Percentiles rank a stretch among this genome's conserved stretches.
Conservation (phyloP, 805 yeast genomes). For the Henningerozyma blattae region DNA sequence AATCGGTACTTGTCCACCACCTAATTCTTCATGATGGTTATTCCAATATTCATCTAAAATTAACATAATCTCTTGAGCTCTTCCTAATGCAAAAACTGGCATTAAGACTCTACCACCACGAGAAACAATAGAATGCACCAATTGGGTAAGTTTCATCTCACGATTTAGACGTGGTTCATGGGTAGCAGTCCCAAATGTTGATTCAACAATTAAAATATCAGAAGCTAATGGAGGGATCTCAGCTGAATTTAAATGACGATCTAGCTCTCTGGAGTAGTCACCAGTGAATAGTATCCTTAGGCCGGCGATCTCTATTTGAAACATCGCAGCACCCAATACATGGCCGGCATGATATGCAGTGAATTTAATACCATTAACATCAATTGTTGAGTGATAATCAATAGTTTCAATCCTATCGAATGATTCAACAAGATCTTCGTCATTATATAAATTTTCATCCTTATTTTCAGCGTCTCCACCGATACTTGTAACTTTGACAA, state of each 20-base stretch:
- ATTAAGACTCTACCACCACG: conserved; percentile 87
- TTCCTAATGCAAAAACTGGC: conserved; percentile 94
- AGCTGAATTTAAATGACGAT: conserved; percentile 88
- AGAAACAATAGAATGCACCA: conserved; percentile 70
- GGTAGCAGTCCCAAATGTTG: conserved; percentile 96
- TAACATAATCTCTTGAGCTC: conserved; percentile 87
- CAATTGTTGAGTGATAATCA: conserved; percentile 91
- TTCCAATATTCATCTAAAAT: conserved; percentile 95
- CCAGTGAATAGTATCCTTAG: conserved; percentile 85
- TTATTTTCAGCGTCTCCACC: conserved; percentile 31
- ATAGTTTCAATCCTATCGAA: conserved; percentile 87
- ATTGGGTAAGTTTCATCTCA: conserved; percentile 66
- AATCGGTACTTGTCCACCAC: conserved; percentile 47
- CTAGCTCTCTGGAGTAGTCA: conserved; percentile 92
- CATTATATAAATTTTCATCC: conserved; percentile 59
- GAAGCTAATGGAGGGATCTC: conserved; percentile 85
- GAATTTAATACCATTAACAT: conserved; percentile 86
- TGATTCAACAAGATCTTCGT: conserved; percentile 78
- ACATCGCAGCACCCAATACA: conserved; percentile 98
- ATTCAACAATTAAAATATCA: conserved; percentile 83
- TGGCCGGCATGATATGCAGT: conserved; percentile 99
- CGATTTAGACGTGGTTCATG: conserved; percentile 84
- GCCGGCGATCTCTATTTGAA: conserved; percentile 88
- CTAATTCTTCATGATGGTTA: conserved; percentile 65
- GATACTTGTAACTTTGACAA: conserved; percentile 72